A percentile compares a stretch with the other conserved stretches of the same genome.
phyloP scores from a whole-genome alignment of 176 grass and related monocot genomes.

The Cenchrus purpureus region DNA sequence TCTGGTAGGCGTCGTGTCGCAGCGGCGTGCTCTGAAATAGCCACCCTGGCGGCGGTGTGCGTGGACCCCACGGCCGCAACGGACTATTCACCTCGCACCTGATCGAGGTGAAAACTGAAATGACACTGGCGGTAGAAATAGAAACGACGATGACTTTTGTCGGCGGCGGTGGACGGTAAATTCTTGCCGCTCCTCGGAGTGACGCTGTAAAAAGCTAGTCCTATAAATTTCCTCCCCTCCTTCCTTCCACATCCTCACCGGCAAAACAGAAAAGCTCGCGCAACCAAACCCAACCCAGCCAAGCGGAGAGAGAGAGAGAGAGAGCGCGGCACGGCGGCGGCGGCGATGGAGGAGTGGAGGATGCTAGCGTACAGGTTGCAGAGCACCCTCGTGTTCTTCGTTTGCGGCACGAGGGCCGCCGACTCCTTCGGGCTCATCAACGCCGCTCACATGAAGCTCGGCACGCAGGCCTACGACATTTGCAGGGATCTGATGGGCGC shows the following conservation, averaged over 20 bases:
- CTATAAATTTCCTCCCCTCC: neutral
- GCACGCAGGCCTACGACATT: neutral
- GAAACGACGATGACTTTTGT: neutral
- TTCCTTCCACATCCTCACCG: neutral
- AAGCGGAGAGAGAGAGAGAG: neutral
- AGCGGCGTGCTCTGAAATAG: neutral
- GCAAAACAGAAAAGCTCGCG: neutral
- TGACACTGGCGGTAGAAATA: neutral
- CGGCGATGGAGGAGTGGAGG: slow-evolving; percentile 6
- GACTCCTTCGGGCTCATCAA: neutral
- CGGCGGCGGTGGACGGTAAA: neutral
- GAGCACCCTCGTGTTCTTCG: neutral
- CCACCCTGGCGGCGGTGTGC: neutral
- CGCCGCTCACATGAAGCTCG: neutral
- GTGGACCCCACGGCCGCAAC: neutral
- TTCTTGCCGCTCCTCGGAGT: neutral
- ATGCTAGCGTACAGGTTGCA: neutral
- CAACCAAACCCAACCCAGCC: neutral
- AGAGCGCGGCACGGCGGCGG: neutral
- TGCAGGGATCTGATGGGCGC: neutral
- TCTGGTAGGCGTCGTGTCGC: neutral
- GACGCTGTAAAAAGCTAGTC: neutral
- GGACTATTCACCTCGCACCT: neutral
- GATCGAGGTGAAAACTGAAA: neutral
- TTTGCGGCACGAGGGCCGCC: neutral